These are phyloP conservation scores for Fragilaria crotonensis DNA, from an alignment of 108 stramenopile genomes.

Conservation along the genomic window DNA sequence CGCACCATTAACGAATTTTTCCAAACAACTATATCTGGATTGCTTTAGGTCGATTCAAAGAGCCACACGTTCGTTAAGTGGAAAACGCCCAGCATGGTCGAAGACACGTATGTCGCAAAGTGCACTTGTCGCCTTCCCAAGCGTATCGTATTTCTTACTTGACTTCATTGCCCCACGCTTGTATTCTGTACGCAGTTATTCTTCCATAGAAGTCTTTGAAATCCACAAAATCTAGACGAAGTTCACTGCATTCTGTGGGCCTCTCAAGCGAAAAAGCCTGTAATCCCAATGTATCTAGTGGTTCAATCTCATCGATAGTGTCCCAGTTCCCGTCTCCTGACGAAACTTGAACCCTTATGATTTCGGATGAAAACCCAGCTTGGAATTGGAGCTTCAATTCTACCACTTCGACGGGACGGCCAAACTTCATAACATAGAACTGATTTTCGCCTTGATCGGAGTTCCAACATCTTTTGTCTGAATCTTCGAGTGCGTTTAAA, in stretches of 20 bases:
- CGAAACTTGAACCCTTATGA: constrained; percentile 8
- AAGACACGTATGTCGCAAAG: no score
- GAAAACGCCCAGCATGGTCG: no score
- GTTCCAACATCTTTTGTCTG: constrained; percentile 46
- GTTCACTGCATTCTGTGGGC: background rate
- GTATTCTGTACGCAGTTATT: constrained; percentile 45
- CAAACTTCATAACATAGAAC: constrained; percentile 39
- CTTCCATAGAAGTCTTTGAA: constrained; percentile 57
- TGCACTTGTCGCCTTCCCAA: no score
- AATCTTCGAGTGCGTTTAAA: constrained; percentile 39
- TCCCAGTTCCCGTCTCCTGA: constrained; percentile 8
- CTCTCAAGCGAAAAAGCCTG: constrained; percentile 24
- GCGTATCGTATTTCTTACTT: no score
- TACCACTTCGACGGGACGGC: constrained; percentile 23
- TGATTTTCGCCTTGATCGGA: constrained; percentile 32
- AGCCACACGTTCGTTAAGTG: no score
- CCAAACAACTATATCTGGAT: no score
- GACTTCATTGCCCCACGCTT: constrained; percentile 49
- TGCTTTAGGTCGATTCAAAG: no score
- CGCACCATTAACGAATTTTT: no score
- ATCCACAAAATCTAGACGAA: constrained; percentile 35
- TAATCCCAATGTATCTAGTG: constrained; percentile 38
- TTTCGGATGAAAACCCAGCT: constrained; percentile 45
- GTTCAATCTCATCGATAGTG: constrained; percentile 24
- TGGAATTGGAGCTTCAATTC: constrained; percentile 48